Evolutionary conservation across 768 basidiomycete species (phyloP).

Genomic region (Suillus spraguei): DNA sequence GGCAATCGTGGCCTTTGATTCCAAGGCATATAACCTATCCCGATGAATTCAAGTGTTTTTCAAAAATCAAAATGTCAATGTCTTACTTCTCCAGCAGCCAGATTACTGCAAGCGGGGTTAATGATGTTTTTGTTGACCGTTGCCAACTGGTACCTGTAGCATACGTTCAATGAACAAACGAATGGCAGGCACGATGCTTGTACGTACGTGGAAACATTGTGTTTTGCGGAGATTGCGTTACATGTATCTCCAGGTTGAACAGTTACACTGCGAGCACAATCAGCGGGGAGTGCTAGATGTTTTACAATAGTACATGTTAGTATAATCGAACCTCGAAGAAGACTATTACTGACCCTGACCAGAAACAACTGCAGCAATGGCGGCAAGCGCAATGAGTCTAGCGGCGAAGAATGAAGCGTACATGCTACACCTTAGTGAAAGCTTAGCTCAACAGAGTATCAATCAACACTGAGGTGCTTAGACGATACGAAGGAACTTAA

Average conservation of each 20-base stretch:
- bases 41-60: conserved; percentile 1
- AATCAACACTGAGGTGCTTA: no score
- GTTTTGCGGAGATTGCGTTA: conserved; percentile 51
- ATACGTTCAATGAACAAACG: not conserved
- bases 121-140: conserved; percentile 50
- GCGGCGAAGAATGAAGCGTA: conserved; percentile 20
- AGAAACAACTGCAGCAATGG: conserved; percentile 4
- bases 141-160: conserved; percentile 65
- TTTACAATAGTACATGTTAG: not conserved
- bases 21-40: conserved; percentile 58
- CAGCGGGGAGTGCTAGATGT: not conserved
- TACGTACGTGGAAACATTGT: conserved; percentile 51
- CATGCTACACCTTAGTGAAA: conserved; percentile 14
- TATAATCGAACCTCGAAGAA: conserved; percentile 1
- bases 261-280: conserved; percentile 55
- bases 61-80: conserved; percentile 4
- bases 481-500: no score
- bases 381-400: conserved; percentile 15
- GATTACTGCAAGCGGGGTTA: conserved; percentile 57
- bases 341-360: conserved; percentile 21
- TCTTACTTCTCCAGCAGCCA: conserved; percentile 49
- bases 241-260: conserved; percentile 57
- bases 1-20: conserved; percentile 57
- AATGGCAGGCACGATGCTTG: not conserved
- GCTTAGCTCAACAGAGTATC: no score